Evolutionary conservation across 768 basidiomycete genomes (phyloP).

Genomic region (Cystobasidium onofrii): DNA sequence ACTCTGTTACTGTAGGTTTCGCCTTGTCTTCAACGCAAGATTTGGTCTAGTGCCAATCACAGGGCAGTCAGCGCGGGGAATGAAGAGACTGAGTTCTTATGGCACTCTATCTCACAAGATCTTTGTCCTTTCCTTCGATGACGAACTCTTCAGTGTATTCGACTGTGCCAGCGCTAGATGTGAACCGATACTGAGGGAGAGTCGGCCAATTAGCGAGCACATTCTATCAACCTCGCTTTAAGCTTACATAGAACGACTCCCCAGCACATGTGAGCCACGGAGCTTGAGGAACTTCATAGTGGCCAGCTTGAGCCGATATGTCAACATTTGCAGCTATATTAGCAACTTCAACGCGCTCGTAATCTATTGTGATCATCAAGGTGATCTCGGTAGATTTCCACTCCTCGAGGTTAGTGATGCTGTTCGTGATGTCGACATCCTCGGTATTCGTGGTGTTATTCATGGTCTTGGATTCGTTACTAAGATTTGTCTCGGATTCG

Average conservation of each 20-base stretch:
- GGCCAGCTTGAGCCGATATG: conserved; percentile 26
- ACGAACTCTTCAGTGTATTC: conserved; percentile 4
- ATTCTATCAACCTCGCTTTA: too few species aligned
- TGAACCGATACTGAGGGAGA: conserved; percentile 17
- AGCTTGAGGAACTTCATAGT: conserved; percentile 13
- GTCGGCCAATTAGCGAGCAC: not conserved
- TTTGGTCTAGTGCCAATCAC: not conserved
- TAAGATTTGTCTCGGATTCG: too few species aligned
- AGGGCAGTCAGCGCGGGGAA: not conserved
- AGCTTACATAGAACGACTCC: conserved; percentile 1
- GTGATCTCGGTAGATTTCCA: conserved; percentile 18
- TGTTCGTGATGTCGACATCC: not conserved
- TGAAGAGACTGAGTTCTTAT: too few species aligned
- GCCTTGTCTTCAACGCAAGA: conserved; percentile 4
- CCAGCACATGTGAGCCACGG: not conserved
- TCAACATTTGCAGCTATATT: conserved; percentile 29
- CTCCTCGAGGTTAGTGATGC: conserved; percentile 1
- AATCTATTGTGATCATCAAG: conserved; percentile 9
- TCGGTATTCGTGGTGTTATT: conserved; percentile 4
- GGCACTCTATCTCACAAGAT: not conserved
- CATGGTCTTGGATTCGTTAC: too few species aligned
- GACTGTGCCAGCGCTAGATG: not conserved
- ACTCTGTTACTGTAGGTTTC: not conserved
- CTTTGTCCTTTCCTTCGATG: not conserved
- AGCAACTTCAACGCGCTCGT: conserved; percentile 1